Evolutionary conservation across 1,139 yeast species (phyloP).

Genomic region (Trichomonascaceae sp.): DNA sequence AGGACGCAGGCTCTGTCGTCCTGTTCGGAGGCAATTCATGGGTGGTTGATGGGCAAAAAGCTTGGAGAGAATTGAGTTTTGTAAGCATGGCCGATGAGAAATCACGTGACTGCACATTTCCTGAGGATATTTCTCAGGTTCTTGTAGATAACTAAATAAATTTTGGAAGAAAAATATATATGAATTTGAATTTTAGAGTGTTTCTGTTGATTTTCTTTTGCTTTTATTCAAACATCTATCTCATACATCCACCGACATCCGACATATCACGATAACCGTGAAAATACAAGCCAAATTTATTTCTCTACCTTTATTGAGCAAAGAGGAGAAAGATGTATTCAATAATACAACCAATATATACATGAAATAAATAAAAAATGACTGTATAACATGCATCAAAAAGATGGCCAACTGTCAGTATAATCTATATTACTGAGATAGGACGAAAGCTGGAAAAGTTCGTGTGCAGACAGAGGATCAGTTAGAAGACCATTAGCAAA

Average conservation of each 20-base stretch:
- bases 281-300: too few species aligned
- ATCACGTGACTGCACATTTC: not conserved
- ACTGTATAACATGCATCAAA: not conserved
- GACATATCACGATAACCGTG: too few species aligned
- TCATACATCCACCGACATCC: too few species aligned
- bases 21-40: not conserved
- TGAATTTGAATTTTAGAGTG: not conserved
- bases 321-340: not conserved
- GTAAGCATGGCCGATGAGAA: not conserved
- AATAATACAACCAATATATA: not conserved
- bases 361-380: not conserved
- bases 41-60: not conserved
- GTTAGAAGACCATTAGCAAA: not conserved
- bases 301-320: not conserved
- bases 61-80: not conserved
- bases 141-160: too few species aligned
- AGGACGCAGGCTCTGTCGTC: conserved; percentile 1
- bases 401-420: conserved; percentile 12
- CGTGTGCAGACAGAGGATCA: conserved; percentile 18
- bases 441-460: conserved; percentile 20
- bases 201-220: not conserved
- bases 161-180: too few species aligned
- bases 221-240: not conserved
- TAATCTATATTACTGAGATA: conserved; percentile 19
- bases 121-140: not conserved